Evolutionary conservation across 441 rosid genomes (phyloP).

Genomic region (Populus hybrid): DNA sequence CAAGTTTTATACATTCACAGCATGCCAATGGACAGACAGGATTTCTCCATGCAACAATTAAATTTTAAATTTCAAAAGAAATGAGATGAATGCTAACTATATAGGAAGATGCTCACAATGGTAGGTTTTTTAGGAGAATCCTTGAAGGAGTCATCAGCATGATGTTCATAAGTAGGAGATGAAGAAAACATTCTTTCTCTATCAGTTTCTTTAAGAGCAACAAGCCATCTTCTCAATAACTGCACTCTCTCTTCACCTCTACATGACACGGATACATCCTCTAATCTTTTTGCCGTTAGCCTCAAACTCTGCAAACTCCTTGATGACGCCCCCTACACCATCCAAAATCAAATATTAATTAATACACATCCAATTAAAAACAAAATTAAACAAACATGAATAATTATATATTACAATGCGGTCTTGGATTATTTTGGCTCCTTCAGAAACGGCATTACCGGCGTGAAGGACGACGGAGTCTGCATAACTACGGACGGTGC

Average conservation of each 20-base stretch:
- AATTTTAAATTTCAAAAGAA: not conserved
- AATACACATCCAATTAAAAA: not conserved
- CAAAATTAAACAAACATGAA: not conserved
- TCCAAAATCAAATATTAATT: not conserved
- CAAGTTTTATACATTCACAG: not conserved
- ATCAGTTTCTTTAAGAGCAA: slow-evolving; percentile 75
- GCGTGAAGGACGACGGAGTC: slow-evolving; percentile 73
- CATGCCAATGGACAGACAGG: not conserved
- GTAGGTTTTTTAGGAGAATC: slow-evolving; percentile 54
- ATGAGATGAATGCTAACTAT: not conserved
- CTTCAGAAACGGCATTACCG: slow-evolving; percentile 71
- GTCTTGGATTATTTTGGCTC: slow-evolving; percentile 70
- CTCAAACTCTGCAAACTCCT: slow-evolving; percentile 62
- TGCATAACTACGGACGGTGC: slow-evolving; percentile 65
- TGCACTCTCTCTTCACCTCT: slow-evolving; percentile 84
- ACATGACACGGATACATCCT: slow-evolving; percentile 85
- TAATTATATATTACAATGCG: slow-evolving; percentile 42
- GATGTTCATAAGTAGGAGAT: slow-evolving; percentile 8
- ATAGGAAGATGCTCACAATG: slow-evolving; percentile 38
- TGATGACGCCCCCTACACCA: slow-evolving; percentile 38
- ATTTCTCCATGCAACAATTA: not conserved
- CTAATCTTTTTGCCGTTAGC: slow-evolving; percentile 74
- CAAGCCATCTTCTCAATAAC: slow-evolving; percentile 80
- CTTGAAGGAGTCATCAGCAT: slow-evolving; percentile 38
- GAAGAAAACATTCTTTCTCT: slow-evolving; percentile 31